Percentiles rank a stretch among this genome's conserved stretches.
Conservation (phyloP, 495 filamentous ascomycete species). For the Umbilicaria muhlenbergii region DNA sequence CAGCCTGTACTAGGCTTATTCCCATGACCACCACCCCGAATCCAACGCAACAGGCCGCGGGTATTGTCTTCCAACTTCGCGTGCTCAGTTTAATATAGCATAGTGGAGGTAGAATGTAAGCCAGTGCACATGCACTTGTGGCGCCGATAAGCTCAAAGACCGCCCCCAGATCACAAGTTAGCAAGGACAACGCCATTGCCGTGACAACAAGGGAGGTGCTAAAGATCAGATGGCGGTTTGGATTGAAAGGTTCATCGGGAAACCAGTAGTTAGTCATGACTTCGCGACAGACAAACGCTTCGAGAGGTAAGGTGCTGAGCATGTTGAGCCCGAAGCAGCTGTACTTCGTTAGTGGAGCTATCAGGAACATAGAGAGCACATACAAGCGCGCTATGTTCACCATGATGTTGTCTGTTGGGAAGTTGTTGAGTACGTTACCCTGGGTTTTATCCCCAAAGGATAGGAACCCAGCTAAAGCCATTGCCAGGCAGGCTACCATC, state of each 20-base stretch:
- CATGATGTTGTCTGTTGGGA: conserved; percentile 74
- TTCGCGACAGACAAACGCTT: conserved; percentile 93
- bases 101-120: conserved; percentile 86
- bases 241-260: conserved; percentile 61
- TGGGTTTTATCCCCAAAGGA: conserved; percentile 82
- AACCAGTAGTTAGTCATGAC: conserved; percentile 94
- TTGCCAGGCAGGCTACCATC: conserved; percentile 71
- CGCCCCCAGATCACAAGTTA: conserved; percentile 84
- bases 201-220: conserved; percentile 61
- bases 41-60: conserved; percentile 47
- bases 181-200: conserved; percentile 58
- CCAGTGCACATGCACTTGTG: conserved; percentile 81
- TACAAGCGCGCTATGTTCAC: conserved; percentile 85
- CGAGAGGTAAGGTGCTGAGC: conserved; percentile 89
- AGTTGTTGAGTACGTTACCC: conserved; percentile 97
- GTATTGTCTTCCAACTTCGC: conserved; percentile 57
- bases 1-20: conserved; percentile 63
- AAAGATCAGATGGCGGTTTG: conserved; percentile 73
- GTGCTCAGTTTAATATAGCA: conserved; percentile 89
- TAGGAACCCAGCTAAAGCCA: conserved; percentile 82
- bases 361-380: conserved; percentile 8
- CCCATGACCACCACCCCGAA: conserved; percentile 78
- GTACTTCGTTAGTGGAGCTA: conserved; percentile 10
- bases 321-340: conserved; percentile 92
- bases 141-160: conserved; percentile 95